These are phyloP conservation scores for Penstemon newberryi DNA, from an alignment of 257 asterid genomes.

Conservation along the genomic window DNA sequence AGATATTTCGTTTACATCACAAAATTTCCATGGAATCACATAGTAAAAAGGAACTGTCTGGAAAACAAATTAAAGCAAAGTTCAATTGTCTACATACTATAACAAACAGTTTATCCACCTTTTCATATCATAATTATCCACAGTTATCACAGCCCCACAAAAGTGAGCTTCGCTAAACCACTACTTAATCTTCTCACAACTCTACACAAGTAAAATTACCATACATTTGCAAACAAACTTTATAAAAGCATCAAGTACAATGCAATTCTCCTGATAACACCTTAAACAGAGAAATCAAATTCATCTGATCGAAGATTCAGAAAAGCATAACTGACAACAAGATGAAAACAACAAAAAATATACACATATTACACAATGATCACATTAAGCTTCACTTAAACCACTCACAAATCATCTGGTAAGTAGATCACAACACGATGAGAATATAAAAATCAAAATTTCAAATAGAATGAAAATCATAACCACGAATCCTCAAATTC, in stretches of 20 bases:
- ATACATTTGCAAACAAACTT: conserved; percentile 21
- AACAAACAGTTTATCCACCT: conserved; percentile 19
- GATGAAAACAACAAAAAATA: no score
- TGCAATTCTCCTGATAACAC: not conserved
- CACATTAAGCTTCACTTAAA: not conserved
- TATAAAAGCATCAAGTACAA: conserved; percentile 1
- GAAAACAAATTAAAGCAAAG: conserved; percentile 12
- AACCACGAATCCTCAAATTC: not conserved
- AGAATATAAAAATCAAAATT: not conserved
- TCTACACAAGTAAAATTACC: conserved; percentile 24
- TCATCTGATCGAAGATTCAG: no score
- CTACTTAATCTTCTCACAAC: conserved; percentile 9
- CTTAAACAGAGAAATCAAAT: not conserved
- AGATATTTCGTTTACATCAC: conserved; percentile 14
- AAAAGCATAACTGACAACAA: no score
- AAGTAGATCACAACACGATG: not conserved
- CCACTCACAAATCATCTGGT: not conserved
- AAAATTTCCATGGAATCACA: conserved; percentile 12
- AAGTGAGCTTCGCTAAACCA: conserved; percentile 6
- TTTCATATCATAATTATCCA: conserved; percentile 1
- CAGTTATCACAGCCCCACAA: conserved; percentile 4
- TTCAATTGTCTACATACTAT: conserved; percentile 10
- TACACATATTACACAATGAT: no score
- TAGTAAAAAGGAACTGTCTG: conserved; percentile 23
- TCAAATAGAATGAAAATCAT: not conserved